Conservation (phyloP, 2,329 filamentous ascomycete genomes). For the Helicocarpus griseus region DNA sequence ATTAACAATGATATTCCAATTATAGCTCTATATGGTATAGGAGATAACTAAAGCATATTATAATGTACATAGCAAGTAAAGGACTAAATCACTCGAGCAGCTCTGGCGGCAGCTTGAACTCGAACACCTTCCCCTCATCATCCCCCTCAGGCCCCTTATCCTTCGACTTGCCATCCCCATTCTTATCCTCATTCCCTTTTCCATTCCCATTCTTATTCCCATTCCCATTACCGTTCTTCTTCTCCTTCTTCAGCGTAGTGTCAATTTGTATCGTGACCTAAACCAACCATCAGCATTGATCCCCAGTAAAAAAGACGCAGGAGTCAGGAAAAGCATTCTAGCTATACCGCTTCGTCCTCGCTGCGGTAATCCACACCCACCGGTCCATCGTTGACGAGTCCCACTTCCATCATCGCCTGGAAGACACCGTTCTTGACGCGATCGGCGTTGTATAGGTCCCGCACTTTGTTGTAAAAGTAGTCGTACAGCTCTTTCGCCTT, state of each 20-base stretch:
- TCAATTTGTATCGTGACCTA: constrained; percentile 39
- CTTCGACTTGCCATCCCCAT: constrained; percentile 4
- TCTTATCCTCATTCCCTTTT: constrained; percentile 3
- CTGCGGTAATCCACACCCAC: constrained; percentile 53
- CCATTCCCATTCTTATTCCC: constrained; percentile 7
- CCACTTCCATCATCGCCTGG: constrained; percentile 98
- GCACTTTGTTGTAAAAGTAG: constrained; percentile 68
- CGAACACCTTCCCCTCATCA: constrained; percentile 5
- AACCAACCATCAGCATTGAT: constrained; percentile 1
- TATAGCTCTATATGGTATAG: not conserved
- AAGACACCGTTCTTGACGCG: constrained; percentile 92
- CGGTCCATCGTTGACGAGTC: constrained; percentile 75
- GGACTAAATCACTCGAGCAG: constrained; percentile 15
- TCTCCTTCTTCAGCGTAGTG: constrained; percentile 30
- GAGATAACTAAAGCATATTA: too few relatives aligned
- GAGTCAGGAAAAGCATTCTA: constrained; percentile 20
- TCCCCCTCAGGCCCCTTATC: constrained; percentile 8
- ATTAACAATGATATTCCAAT: too few relatives aligned
- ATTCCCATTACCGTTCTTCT: constrained; percentile 1
- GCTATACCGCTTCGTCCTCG: constrained; percentile 47
- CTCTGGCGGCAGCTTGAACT: constrained; percentile 17
- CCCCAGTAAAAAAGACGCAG: not conserved
- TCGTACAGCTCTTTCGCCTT: constrained; percentile 76
- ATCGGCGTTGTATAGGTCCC: constrained; percentile 59
- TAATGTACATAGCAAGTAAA: too few relatives aligned